Evolutionary conservation across 2,329 filamentous ascomycete genomes (phyloP).

Genomic region (Pseudogymnoascus sp.): DNA sequence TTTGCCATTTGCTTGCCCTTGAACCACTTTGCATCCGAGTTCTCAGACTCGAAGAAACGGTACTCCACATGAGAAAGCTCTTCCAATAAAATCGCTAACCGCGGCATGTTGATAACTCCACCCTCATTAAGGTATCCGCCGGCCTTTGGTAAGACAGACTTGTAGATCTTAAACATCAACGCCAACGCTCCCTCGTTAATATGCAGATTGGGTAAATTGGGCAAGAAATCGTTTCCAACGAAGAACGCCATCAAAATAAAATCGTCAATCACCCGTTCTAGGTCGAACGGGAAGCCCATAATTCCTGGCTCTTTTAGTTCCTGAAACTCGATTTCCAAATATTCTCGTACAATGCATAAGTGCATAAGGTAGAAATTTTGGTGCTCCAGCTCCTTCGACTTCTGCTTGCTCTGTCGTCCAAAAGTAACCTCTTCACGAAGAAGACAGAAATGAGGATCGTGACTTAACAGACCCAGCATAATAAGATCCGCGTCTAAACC

Average conservation of each 20-base stretch:
- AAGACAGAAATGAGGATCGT: slow-evolving; percentile 96
- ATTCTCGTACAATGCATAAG: slow-evolving; percentile 94
- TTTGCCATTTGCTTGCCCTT: slow-evolving; percentile 73
- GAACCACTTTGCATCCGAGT: slow-evolving; percentile 84
- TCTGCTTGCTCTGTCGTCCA: slow-evolving; percentile 70
- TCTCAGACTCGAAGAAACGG: slow-evolving; percentile 86
- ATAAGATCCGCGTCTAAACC: slow-evolving; percentile 96
- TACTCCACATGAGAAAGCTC: slow-evolving; percentile 84
- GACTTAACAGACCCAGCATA: slow-evolving; percentile 94
- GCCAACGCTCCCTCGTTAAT: slow-evolving; percentile 97
- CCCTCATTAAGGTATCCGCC: slow-evolving; percentile 95
- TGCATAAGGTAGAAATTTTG: slow-evolving; percentile 98
- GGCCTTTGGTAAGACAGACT: slow-evolving; percentile 74
- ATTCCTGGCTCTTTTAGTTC: slow-evolving; percentile 69
- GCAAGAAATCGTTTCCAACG: slow-evolving; percentile 97
- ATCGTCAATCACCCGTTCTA: slow-evolving; percentile 96
- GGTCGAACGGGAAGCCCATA: slow-evolving; percentile 74
- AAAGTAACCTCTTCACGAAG: slow-evolving; percentile 97
- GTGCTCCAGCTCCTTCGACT: slow-evolving; percentile 93
- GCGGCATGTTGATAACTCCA: slow-evolving; percentile 79
- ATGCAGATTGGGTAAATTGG: slow-evolving; percentile 89
- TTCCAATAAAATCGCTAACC: slow-evolving; percentile 68
- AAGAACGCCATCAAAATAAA: slow-evolving; percentile 99
- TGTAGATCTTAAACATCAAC: slow-evolving; percentile 97
- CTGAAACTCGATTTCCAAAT: slow-evolving; percentile 93